These are phyloP conservation scores for Trichoderma sp. DNA, from an alignment of 2,329 filamentous ascomycete species.

Conservation along the genomic window DNA sequence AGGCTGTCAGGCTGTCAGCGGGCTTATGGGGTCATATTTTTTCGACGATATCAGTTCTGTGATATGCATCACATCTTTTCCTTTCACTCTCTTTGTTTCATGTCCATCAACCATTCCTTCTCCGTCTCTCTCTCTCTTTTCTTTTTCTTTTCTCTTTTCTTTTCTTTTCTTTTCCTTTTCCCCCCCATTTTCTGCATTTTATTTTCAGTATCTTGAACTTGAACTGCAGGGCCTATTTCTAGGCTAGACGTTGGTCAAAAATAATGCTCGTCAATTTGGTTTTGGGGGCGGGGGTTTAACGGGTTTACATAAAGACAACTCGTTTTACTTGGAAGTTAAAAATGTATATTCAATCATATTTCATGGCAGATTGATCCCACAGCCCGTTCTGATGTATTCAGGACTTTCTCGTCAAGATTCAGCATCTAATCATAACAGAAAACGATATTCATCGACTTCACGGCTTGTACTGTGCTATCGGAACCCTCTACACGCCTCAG, in stretches of 20 bases:
- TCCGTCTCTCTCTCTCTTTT: neutral
- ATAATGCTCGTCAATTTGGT: no score
- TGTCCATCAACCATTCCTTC: no score
- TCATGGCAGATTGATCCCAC: neutral
- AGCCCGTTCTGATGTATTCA: neutral
- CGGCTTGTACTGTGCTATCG: no score
- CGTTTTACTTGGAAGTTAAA: neutral
- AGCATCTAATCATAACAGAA: neutral
- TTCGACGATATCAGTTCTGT: neutral
- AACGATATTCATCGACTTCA: neutral
- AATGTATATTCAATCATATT: neutral
- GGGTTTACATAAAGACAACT: no score
- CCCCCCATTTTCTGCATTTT: neutral
- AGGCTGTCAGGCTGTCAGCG: neutral
- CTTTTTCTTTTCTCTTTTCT: neutral
- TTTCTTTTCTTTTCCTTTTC: no score
- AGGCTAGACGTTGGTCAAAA: neutral
- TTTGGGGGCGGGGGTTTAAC: no score
- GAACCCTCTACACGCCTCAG: no score
- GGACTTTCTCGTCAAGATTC: neutral
- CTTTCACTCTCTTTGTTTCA: neutral
- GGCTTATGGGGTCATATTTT: neutral
- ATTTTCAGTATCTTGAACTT: neutral
- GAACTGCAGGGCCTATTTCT: neutral
- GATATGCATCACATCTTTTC: neutral